A percentile compares a stretch with the other conserved stretches of the same genome.
phyloP scores from a whole-genome alignment of 2,329 filamentous ascomycete species.

The Fusarium abutilonis region DNA sequence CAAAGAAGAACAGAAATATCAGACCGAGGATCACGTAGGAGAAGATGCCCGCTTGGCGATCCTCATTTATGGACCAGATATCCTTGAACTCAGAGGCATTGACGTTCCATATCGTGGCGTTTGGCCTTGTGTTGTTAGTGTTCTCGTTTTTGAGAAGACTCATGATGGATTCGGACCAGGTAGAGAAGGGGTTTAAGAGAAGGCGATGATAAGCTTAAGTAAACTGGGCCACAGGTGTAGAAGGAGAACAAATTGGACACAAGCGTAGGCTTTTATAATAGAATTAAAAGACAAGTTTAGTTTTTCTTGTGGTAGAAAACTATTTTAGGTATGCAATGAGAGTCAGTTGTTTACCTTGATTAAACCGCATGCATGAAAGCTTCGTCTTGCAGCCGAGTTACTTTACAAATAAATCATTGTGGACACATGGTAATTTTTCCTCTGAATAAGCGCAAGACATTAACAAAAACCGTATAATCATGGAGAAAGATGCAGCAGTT shows the following conservation, averaged over 20 bases:
- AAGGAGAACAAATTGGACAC: neutral
- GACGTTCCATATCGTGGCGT: neutral
- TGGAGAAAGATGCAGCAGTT: no score
- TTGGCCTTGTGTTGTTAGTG: neutral
- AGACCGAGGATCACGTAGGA: conserved; percentile 16
- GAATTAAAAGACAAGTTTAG: neutral
- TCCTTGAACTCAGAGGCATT: neutral
- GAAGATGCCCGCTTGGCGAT: conserved; percentile 7
- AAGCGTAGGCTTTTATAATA: neutral
- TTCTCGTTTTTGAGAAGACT: neutral
- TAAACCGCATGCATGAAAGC: neutral
- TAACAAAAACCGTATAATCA: no score
- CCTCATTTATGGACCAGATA: conserved; percentile 2
- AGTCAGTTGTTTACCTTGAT: neutral
- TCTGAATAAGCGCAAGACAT: no score
- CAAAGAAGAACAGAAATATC: conserved; percentile 14
- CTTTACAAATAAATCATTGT: neutral
- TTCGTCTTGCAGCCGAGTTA: neutral
- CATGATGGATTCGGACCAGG: neutral
- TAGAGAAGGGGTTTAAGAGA: neutral
- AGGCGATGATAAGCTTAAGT: no score
- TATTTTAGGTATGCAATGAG: neutral
- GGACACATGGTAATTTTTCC: no score
- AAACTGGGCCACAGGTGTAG: no score
- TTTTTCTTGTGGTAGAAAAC: neutral